Base-by-base conservation (phyloP, 495 filamentous ascomycete genomes). In the Staphylotrichum longicolle region DNA sequence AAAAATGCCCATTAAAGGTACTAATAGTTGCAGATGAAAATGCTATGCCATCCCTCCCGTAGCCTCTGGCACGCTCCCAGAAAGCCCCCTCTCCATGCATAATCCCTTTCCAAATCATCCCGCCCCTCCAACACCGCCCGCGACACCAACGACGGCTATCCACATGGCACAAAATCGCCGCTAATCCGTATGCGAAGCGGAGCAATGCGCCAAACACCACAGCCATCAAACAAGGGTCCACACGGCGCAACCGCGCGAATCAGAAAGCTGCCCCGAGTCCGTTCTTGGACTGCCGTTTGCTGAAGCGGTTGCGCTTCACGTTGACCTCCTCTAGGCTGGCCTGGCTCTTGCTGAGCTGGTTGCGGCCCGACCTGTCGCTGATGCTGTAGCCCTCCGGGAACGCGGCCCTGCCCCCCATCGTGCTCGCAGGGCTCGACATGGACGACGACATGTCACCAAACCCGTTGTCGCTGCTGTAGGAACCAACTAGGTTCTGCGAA, bases 201-300 rank as follows among this genome's bases (percentile, higher is more conserved):
- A 8, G n/a, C 7, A 35, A 45, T 49, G 35, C 45, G 15, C 20
- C 35, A 30, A 27, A 5, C 15, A 7, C 35, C 41, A 27, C 12
- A 45, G 9, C 9, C 40, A 14, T 34, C 41, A 11, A 14, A 10
- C 7, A 15, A 10, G 37, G 37, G 2, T 6, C 6, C 5, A 10
- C 6, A 39, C 6, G 37, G 1, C 6, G 37, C 37, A 2, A 5
- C 3, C 27, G 7, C 33, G 30, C n/a, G 3, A 27, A 34, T 66
- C 57, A 72, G 50, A 72, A 72, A 33, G 70, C 66, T 41, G 91
- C 87, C 11, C 91, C 90, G 33, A 96, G 80, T 20, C 91, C 91
- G 69, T 88, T 94, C 76, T 95, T 96, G 7, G 88, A 92, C 75
- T 94, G 90, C 61, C 93, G 81, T 70, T 90, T 90, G 73, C 89